These are phyloP conservation scores for Ophiocordyceps robertsii DNA, from an alignment of 2,329 filamentous ascomycete species.

Conservation along the genomic window DNA sequence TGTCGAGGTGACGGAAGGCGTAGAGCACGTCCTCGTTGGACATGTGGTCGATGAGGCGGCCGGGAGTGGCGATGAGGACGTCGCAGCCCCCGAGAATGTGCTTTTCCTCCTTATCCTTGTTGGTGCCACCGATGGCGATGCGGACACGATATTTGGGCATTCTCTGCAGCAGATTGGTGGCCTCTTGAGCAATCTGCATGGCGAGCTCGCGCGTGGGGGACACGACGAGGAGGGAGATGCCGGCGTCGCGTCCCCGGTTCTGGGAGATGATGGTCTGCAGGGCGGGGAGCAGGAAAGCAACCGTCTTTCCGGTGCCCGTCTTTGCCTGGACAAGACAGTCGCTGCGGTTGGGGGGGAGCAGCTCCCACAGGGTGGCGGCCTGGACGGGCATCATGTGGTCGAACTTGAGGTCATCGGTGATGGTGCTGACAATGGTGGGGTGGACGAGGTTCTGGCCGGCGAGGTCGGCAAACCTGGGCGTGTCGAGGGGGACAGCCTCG, in stretches of 20 bases:
- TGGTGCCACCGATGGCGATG: constrained; percentile 66
- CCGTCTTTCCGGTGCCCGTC: constrained; percentile 77
- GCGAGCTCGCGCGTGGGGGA: constrained; percentile 60
- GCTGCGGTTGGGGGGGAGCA: constrained; percentile 28
- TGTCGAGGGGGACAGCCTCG: constrained; percentile 24
- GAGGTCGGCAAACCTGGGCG: constrained; percentile 32
- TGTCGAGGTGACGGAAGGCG: constrained; percentile 57
- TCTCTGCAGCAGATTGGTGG: constrained; percentile 54
- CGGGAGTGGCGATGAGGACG: constrained; percentile 69
- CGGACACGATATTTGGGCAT: constrained; percentile 64
- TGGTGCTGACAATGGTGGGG: constrained; percentile 31
- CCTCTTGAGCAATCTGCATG: constrained; percentile 59
- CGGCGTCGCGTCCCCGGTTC: constrained; percentile 17
- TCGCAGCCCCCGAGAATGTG: constrained; percentile 62
- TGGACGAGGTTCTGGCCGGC: constrained; percentile 26
- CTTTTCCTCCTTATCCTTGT: constrained; percentile 59
- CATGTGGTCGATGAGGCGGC: constrained; percentile 66
- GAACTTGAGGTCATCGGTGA: constrained; percentile 34
- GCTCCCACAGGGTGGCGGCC: constrained; percentile 33
- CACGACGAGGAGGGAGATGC: constrained; percentile 49
- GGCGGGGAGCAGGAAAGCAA: constrained; percentile 75
- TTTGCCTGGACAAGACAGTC: constrained; percentile 66
- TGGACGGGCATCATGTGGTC: constrained; percentile 42
- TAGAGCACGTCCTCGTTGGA: constrained; percentile 56
- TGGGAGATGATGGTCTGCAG: constrained; percentile 57